Base-by-base conservation (phyloP, 148 eudicot species). In the Nepenthes gracilis region DNA sequence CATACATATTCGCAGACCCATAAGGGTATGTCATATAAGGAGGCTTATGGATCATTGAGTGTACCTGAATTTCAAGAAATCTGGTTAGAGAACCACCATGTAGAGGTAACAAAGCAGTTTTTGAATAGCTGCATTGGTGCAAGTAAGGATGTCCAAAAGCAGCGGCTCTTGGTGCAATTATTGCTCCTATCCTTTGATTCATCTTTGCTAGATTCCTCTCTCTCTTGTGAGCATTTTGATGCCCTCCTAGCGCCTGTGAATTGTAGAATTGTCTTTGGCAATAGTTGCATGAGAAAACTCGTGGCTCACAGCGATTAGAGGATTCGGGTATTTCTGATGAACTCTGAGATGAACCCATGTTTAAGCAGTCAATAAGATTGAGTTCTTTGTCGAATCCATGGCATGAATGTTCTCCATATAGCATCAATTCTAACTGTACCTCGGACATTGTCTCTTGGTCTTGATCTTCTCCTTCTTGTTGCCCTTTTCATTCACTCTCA, bases 201-300 rank as follows among this genome's bases (percentile, higher is more conserved):
- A 85, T 63, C 56, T 83, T 88, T 7, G 83, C 85, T 9, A 85
- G 67, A 6, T 70, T 85, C 51, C 96, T 73, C 69, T 88, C 96
- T 63, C 83, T 75, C 67, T 88, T 88, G 75, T 88, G 96, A 33
- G 96, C 92, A 57, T 88, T 88, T 55, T 88, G 96, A 67, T 88
- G 96, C 12, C 96, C 96, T 9, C 96, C 96, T 51, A 88, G 67
- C 2, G 96, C 96, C 62, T 88, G 96, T 54, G 92, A 88, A 53
- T 86, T 85, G 73, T 75, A 81, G 77, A 88, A 88, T 62, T 85
- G 83, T 52, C 96, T 77, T 48, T 79, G 84, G 67, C 96, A 88
- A 50, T 85, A 88, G 61, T 85, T 88, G 74, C 96, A 88, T 0
- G 96, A 72, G 61, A 88, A 88, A 5, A 85, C 79, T 51, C 96